Conservation (phyloP, 306 rosid genomes). For the Urtica urens region DNA sequence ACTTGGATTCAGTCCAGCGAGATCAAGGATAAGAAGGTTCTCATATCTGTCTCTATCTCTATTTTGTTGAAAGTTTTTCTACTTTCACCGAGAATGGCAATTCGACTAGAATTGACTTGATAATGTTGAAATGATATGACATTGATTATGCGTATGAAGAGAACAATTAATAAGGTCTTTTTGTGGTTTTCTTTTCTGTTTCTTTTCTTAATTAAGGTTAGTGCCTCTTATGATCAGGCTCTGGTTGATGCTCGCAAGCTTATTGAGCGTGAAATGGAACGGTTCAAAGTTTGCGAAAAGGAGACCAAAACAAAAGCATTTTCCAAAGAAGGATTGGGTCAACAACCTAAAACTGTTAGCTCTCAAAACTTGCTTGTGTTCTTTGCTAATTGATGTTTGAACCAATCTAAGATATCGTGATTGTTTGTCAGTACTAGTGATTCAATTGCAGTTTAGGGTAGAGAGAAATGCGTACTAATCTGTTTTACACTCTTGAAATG, state of each 20-base stretch:
- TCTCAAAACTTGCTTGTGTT: neutral
- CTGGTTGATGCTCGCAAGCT: conserved; percentile 91
- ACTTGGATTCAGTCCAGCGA: conserved; percentile 99
- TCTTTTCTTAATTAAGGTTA: conserved; percentile 54
- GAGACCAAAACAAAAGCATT: conserved; percentile 97
- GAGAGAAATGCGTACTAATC: too few relatives aligned
- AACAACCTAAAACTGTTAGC: conserved; percentile 93
- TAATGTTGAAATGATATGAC: too few relatives aligned
- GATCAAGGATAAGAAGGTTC: conserved; percentile 92
- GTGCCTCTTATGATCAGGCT: conserved; percentile 97
- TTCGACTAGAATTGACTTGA: conserved; percentile 4
- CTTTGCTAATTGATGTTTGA: neutral
- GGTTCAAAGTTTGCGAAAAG: conserved; percentile 92
- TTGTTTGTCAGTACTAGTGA: too few relatives aligned
- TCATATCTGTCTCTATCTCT: neutral
- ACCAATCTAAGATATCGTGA: neutral
- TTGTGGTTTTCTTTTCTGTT: conserved; percentile 20
- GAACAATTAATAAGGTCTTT: conserved; percentile 13
- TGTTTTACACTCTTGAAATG: too few relatives aligned
- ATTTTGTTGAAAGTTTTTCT: neutral
- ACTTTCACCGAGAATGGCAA: neutral
- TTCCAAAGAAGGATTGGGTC: conserved; percentile 96
- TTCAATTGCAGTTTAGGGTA: too few relatives aligned
- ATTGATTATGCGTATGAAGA: too few relatives aligned
- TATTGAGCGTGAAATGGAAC: conserved; percentile 97